phyloP scores from a whole-genome alignment of 140 eudicot species.

The Anethum foeniculum region DNA sequence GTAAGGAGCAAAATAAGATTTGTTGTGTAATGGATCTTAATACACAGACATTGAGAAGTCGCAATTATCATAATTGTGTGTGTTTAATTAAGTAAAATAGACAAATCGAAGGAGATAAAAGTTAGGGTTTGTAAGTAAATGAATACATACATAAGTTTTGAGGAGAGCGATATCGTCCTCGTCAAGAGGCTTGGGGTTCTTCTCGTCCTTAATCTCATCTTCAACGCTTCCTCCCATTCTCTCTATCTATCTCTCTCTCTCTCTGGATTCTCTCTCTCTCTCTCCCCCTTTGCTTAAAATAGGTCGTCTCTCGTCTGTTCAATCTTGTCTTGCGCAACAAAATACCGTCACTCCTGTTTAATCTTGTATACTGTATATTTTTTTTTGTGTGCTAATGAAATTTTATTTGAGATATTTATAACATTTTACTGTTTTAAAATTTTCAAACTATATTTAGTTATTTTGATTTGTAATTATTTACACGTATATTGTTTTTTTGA shows the following conservation, averaged over 20 bases:
- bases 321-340: conserved; percentile 25
- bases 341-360: neutral
- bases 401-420: no score
- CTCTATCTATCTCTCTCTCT: neutral
- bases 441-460: no score
- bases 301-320: neutral
- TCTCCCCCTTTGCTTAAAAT: neutral
- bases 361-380: no score
- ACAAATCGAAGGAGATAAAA: conserved; percentile 17
- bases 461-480: no score
- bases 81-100: neutral
- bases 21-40: neutral
- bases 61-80: neutral
- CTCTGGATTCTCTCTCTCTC: neutral
- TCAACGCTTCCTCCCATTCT: neutral
- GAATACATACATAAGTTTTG: conserved; percentile 16
- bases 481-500: no score
- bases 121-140: conserved; percentile 7
- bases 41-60: neutral
- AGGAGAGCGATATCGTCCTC: conserved; percentile 19
- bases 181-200: conserved; percentile 16
- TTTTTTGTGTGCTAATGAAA: no score
- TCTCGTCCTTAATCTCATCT: conserved; percentile 20
- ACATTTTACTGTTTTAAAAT: no score
- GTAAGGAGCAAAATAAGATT: neutral